A percentile compares a stretch with the other conserved stretches of the same genome.
These are phyloP conservation scores for Termitomyces sp. DNA, from an alignment of 768 basidiomycete species.

Conservation along the genomic window DNA sequence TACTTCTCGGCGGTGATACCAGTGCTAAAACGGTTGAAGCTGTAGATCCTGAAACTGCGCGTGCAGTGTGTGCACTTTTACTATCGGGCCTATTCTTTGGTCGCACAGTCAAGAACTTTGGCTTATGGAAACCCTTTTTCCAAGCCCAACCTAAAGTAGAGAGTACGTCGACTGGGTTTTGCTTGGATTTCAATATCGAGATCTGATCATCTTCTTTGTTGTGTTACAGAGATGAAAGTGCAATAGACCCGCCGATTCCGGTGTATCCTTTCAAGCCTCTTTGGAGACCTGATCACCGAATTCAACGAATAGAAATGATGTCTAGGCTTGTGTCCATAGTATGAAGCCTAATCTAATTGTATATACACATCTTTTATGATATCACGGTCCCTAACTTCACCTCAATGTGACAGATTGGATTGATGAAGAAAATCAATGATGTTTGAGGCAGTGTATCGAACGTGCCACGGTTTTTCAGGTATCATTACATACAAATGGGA, in stretches of 20 bases:
- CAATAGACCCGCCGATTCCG: constrained; percentile 1
- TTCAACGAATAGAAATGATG: not conserved
- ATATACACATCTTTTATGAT: not conserved
- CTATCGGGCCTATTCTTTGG: constrained; percentile 56
- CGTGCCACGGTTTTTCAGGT: too few relatives aligned
- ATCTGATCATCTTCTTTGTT: not conserved
- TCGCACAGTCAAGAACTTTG: constrained; percentile 65
- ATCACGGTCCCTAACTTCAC: not conserved
- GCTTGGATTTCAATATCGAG: not conserved
- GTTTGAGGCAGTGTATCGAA: not conserved
- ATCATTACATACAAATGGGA: not conserved
- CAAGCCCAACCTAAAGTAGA: constrained; percentile 7
- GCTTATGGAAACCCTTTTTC: constrained; percentile 20
- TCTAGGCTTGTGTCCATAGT: not conserved
- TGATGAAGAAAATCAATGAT: not conserved
- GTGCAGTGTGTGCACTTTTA: constrained; percentile 67
- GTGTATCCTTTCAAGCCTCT: not conserved
- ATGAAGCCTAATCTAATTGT: not conserved
- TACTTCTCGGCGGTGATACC: constrained; percentile 35
- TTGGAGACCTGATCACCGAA: not conserved
- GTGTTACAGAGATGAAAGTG: constrained; percentile 1
- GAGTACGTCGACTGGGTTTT: constrained; percentile 5
- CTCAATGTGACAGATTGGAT: not conserved
- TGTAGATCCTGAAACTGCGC: constrained; percentile 57
- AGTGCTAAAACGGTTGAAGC: constrained; percentile 35